Base-by-base conservation (phyloP, 2,329 filamentous ascomycete genomes). In the Claviceps monticola region DNA sequence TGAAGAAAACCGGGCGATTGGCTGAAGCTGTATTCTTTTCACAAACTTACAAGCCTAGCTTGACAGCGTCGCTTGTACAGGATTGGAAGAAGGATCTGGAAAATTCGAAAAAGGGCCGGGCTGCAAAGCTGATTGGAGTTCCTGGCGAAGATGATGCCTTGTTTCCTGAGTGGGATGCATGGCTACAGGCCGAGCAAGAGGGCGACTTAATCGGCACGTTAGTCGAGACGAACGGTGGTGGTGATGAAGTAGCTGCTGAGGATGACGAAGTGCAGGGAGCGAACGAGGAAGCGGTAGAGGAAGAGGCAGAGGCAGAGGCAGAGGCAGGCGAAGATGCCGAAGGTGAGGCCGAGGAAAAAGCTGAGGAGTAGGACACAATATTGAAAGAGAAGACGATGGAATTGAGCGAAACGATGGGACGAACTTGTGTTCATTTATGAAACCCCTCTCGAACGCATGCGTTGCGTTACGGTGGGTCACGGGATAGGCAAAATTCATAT, bases 101-200 rank as follows among this genome's bases (percentile, higher is more conserved):
- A 66, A 87, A 88, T 70, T 77, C 75, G 50, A 91, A 91, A 66
- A 95, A 94, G 74, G 79, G 76, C 11, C 88, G 93, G 58, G 85
- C 97, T 4, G 81, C 86, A 11, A 85, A 91, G 70, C 75, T 89
- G 49, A 78, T 98, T 51, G 91, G 86, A 55, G 77, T 88, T 0
- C 93, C 93, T 0, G 86, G 81, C 0, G 83, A 86, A 59, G 87
- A 89, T 54, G 85, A 85, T 42, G 90, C 95, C 2, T 76, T 98
- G 59, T 98, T 98, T 71, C 91, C 91, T 0, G 88, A 96, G 62
- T 98, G 93, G 93, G 86, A 95, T 4, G 85, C 93, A 67, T 96
- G 88, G 74, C 65, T 97, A 59, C 76, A 78, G 62, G 65, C 95
- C 56, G 93, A 97, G 72, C 79, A 76, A 54, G 83, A 89, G 60